These are phyloP conservation scores for Arxiozyma slooffiae DNA, from an alignment of 1,139 yeast genomes.

Conservation along the genomic window DNA sequence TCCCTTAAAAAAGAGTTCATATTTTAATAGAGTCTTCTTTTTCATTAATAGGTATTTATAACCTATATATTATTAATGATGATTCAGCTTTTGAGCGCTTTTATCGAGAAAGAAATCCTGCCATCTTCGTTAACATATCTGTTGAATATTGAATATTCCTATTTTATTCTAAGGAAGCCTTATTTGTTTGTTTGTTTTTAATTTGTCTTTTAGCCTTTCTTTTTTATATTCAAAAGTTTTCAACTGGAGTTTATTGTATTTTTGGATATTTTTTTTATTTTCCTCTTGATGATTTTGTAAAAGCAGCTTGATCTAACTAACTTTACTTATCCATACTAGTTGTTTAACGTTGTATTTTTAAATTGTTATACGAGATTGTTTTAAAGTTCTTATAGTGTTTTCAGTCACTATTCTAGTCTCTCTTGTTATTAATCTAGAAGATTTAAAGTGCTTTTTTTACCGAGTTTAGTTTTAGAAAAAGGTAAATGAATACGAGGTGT, in stretches of 20 bases:
- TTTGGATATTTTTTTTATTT: constrained; percentile 2
- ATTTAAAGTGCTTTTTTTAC: constrained; percentile 39
- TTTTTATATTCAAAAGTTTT: constrained; percentile 15
- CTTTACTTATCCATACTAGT: constrained; percentile 95
- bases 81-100: constrained; percentile 45
- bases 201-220: constrained; percentile 18
- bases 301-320: constrained; percentile 85
- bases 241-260: constrained; percentile 18
- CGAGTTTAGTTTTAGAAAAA: too few species aligned
- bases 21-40: constrained; percentile 53
- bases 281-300: constrained; percentile 30
- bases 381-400: constrained; percentile 65
- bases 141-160: constrained; percentile 24
- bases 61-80: constrained; percentile 44
- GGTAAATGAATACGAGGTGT: too few species aligned
- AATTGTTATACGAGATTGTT: constrained; percentile 56
- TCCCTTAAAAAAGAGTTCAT: constrained; percentile 48
- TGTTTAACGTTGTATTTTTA: constrained; percentile 62
- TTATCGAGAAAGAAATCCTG: constrained; percentile 31
- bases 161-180: constrained; percentile 3
- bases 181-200: constrained; percentile 8
- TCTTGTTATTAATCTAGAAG: constrained; percentile 48
- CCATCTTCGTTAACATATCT: constrained; percentile 33
- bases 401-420: constrained; percentile 74
- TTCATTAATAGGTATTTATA: constrained; percentile 40